Base-by-base conservation (phyloP, 2,329 filamentous ascomycete species). In the Hypomyces perniciosus region DNA sequence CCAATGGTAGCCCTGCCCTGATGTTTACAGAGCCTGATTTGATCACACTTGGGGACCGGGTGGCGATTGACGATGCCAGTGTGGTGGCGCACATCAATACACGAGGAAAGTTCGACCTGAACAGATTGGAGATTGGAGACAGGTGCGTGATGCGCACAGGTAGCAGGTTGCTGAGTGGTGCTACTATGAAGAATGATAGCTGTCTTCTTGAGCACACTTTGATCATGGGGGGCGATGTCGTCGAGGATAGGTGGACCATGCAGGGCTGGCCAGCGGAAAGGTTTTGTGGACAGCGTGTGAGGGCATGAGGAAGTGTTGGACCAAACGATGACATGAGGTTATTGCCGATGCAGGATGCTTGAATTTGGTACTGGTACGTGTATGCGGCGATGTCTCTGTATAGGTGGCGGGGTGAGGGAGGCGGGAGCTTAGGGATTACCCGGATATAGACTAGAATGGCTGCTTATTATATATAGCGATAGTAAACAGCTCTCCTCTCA, bases 21-120 rank as follows among this genome's bases (percentile, higher is more conserved):
- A 71, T 77, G 60, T 78, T 81, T 56, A 82, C 79, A 0, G 78
- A 81, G 63, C 78, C 78, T 1, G 79, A 81, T 50, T 68, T 81
- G 6, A 65, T 82, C 10, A 75, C 68, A 0, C 63, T 81, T 2
- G 78, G 78, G 2, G 72, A 79, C 55, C 64, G 78, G 1, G 78
- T 80, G 1, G 65, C 66, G 1, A 72, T 81, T 1, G 79, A 81
- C 50, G 77, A 81, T 57, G 76, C 77, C 1, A 78, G 75, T 57
- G 63, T 81, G 5, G 77, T 81, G 6, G 74, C 68, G 5, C 79
- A 81, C 58, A 73, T 81, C 60, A 81, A 82, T 60, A 78, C 75
- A 0, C 65, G 78, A 3, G 78, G 79, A 44, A 77, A 76, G 48
- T 81, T 81, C 56, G 73, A 79, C 55, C 63, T 82, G 35, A 80